These are phyloP conservation scores for Microstegium vimineum DNA, from an alignment of 176 grass and related monocot species.

Conservation along the genomic window DNA sequence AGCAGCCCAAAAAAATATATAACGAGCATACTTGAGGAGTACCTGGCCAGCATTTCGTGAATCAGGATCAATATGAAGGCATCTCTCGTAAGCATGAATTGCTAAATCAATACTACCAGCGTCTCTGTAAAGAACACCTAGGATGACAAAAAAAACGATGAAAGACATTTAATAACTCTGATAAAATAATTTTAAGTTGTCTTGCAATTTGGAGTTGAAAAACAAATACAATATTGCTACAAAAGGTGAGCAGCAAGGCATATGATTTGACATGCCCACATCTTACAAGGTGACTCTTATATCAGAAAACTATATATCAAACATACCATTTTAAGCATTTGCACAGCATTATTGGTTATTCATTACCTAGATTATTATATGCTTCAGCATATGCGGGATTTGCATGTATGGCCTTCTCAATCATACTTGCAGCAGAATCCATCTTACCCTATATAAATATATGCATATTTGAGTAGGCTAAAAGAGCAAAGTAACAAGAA, in stretches of 20 bases:
- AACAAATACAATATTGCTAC: neutral
- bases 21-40: constrained; percentile 18
- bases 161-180: constrained; percentile 15
- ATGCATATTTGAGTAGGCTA: constrained; percentile 22
- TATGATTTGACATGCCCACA: neutral
- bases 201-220: neutral
- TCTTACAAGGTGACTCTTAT: neutral
- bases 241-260: neutral
- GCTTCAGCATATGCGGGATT: constrained; percentile 93
- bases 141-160: constrained; percentile 12
- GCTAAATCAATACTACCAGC: constrained; percentile 86
- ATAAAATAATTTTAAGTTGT: neutral
- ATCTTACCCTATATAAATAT: constrained; percentile 81
- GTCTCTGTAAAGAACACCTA: constrained; percentile 99
- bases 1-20: neutral
- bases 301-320: neutral
- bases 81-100: constrained; percentile 91
- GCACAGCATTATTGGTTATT: neutral
- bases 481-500: neutral
- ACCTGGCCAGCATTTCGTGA: constrained; percentile 99
- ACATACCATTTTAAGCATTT: constrained; percentile 7
- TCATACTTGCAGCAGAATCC: constrained; percentile 93
- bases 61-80: constrained; percentile 96
- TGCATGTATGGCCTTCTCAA: constrained; percentile 90
- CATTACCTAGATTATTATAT: constrained; percentile 97